These are phyloP conservation scores for Beauveria bassiana DNA, from an alignment of 2,329 filamentous ascomycete species.

Conservation along the genomic window DNA sequence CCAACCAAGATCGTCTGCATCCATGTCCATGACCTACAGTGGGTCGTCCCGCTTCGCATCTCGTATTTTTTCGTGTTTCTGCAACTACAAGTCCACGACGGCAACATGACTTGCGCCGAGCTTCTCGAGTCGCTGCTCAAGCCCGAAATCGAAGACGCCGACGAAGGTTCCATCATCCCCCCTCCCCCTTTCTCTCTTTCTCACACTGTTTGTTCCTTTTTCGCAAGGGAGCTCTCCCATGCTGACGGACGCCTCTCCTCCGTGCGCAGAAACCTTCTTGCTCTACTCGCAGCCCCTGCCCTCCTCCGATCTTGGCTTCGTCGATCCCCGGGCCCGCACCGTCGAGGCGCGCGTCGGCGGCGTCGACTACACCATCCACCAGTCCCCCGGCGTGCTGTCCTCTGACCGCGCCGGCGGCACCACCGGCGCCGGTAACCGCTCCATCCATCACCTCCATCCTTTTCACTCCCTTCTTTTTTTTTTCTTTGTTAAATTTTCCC, in stretches of 20 bases:
- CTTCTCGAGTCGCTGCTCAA: constrained; percentile 28
- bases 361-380: constrained; percentile 66
- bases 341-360: constrained; percentile 62
- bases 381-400: constrained; percentile 75
- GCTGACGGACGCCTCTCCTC: neutral
- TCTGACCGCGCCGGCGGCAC: constrained; percentile 61
- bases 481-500: neutral
- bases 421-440: constrained; percentile 39
- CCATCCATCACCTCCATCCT: neutral
- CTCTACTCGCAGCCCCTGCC: constrained; percentile 72
- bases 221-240: neutral
- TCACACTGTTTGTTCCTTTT: neutral
- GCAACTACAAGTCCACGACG: neutral
- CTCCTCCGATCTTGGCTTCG: constrained; percentile 74
- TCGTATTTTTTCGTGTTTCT: neutral
- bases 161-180: constrained; percentile 32
- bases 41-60: neutral
- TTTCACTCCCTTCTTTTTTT: neutral
- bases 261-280: constrained; percentile 67
- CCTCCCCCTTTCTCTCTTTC: neutral
- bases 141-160: constrained; percentile 38
- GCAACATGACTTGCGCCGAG: neutral
- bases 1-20: too few species aligned
- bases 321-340: constrained; percentile 60
- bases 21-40: neutral